Base-by-base conservation (phyloP, 331 rosid species). In the Stylosanthes scabra region DNA sequence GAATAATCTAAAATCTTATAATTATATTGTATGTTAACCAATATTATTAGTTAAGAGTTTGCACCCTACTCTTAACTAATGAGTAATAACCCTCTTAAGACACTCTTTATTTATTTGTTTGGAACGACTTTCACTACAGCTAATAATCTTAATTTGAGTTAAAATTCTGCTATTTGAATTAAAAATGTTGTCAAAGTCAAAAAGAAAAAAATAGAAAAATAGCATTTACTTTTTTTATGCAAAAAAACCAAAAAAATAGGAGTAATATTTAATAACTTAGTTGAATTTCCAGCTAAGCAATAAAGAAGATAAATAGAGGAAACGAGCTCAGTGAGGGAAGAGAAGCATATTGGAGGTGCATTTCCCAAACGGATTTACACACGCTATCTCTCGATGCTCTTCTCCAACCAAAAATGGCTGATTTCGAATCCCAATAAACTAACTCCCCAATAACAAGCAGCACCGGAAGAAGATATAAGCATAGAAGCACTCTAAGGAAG, bases 401-500 rank as follows among this genome's bases (percentile, higher is more conserved):
- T 16, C 5, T 42, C 31, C 13, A 11, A 10, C 9, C 9, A 41
- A 9, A 51, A n/a, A 62, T 74, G 80, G 31, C 34, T 34, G 45
- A 72, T 59, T 29, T 46, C 70, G 50, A 39, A 65, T 34, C 15
- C 20, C 1, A 59, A 50, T 12, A 59, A 58, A 47, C 25, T 39
- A 55, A 58, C 13, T 34, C 16, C 9, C 59, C 6, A 58, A 8
- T 16, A 14, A 12, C 3, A 61, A 2, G 28, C 37, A 15, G 54
- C 16, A 40, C 14, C 13, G 8, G 5, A 55, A 11, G 1, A 52
- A 52, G 28, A n/a, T 11, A 52, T 9, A 6, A 71, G 6, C 10
- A 29, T 25, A 10, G 2, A 11, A 15, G 14, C 9, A 52, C 58
- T 10, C 54, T 4, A 44, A 61, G 41, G 20, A 77, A 45, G 34